phyloP scores from a whole-genome alignment of 2,329 filamentous ascomycete species.

The Aspergillus nomiae region DNA sequence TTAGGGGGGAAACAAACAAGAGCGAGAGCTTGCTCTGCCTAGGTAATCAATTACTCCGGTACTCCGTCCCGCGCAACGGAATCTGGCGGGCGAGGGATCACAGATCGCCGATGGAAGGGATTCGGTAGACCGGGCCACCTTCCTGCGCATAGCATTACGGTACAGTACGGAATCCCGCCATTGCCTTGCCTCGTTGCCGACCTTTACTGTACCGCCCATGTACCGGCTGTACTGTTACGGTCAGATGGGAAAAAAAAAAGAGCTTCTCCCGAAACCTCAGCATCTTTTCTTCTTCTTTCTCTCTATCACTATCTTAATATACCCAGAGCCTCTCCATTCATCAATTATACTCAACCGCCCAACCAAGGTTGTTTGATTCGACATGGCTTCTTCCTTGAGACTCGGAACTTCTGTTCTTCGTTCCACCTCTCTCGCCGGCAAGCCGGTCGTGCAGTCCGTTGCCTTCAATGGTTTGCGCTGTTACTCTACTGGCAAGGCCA shows the following conservation, averaged over 20 bases:
- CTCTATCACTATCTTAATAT: constrained; percentile 39
- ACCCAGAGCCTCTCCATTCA: constrained; percentile 32
- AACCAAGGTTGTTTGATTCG: constrained; percentile 42
- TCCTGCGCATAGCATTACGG: constrained; percentile 29
- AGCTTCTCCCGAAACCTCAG: constrained; percentile 30
- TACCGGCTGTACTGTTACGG: constrained; percentile 38
- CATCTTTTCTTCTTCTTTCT: constrained; percentile 32
- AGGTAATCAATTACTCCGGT: constrained; percentile 12
- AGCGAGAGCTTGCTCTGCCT: not conserved
- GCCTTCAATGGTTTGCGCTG: constrained; percentile 82
- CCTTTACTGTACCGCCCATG: constrained; percentile 25
- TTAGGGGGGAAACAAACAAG: not conserved
- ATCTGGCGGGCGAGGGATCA: constrained; percentile 15
- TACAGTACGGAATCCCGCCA: constrained; percentile 20
- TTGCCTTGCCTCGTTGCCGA: constrained; percentile 14
- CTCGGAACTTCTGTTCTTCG: constrained; percentile 80
- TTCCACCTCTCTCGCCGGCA: constrained; percentile 68
- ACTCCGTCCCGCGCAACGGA: constrained; percentile 20
- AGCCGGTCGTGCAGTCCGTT: constrained; percentile 68
- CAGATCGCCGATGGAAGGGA: constrained; percentile 8
- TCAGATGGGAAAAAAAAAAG: constrained; percentile 37
- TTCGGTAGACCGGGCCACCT: constrained; percentile 26
- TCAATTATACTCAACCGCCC: constrained; percentile 35
- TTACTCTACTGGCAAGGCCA: constrained; percentile 86
- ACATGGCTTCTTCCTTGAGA: constrained; percentile 83